Base-by-base conservation (phyloP, 805 yeast species). In the Cyberlindnera americana region DNA sequence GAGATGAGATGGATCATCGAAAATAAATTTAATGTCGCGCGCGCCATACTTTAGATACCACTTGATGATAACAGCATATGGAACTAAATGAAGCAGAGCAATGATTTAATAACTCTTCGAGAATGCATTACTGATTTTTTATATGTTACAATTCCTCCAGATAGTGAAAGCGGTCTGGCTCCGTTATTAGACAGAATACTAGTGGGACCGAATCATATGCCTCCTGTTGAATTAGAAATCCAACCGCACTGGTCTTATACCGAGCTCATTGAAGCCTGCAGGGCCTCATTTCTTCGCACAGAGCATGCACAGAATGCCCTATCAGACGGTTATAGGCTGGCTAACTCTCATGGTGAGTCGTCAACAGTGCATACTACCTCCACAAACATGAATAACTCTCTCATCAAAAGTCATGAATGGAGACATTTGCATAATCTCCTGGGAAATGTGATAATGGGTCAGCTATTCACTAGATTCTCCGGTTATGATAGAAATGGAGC, bases 401-500 rank as follows among this genome's bases (percentile, higher is more conserved):
- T 56, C 2, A 45, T 82, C 15, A 77, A 76, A 42, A 53, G 64
- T 4, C 48, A 61, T 3, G 45, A 54, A 3, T 79, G 85, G 78
- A 65, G 65, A 22, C 45, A 52, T 3, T 31, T 55, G 3, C 44
- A 43, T 19, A 10, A 17, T 1, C 3, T 29, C 0, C 7, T 56
- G 11, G 60, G 58, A 1, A 30, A 22, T 15, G 7, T 22, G 3
- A 17, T 19, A 7, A 35, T 57, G 38, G 14, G 33, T 15, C 35
- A 41, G 23, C 19, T 57, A 1, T 14, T 54, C 5, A 13, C 50
- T 21, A 39, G 35, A 11, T 37, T 38, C 34, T 33, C 43, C 1
- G 56, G 46, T 0, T 50, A 41, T 15, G 19, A 40, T 2, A 15
- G 18, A 11, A 2, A 25, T 3, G 46, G 41, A 1, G 11, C n/a